These are phyloP conservation scores for Xylaria sp. DNA, from an alignment of 2,329 filamentous ascomycete genomes.

Conservation along the genomic window DNA sequence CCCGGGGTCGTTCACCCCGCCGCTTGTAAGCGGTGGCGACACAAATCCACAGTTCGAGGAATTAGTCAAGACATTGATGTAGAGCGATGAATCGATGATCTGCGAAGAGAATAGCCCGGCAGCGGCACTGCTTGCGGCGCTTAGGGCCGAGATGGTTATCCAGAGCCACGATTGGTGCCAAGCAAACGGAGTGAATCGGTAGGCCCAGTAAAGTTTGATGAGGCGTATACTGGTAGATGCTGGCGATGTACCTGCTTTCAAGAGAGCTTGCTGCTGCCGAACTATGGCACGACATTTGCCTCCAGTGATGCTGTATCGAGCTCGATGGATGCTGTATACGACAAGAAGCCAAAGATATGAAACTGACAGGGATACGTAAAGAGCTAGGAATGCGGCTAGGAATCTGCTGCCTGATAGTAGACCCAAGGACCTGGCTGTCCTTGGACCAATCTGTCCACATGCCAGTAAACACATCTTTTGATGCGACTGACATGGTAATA, in stretches of 20 bases:
- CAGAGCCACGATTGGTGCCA: constrained; percentile 19
- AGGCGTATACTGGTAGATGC: constrained; percentile 19
- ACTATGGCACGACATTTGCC: constrained; percentile 12
- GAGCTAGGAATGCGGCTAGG: constrained; percentile 10
- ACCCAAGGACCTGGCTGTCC: constrained; percentile 1
- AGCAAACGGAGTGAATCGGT: neutral
- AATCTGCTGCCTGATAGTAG: constrained; percentile 14
- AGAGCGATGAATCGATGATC: constrained; percentile 10
- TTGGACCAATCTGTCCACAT: constrained; percentile 19
- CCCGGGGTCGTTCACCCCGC: neutral
- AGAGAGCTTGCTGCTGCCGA: constrained; percentile 7
- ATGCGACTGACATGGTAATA: constrained; percentile 5
- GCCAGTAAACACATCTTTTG: neutral
- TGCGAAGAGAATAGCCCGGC: constrained; percentile 16
- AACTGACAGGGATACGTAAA: constrained; percentile 15
- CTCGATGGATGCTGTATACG: constrained; percentile 12
- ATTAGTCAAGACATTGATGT: constrained; percentile 5
- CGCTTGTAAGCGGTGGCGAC: neutral
- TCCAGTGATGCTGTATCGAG: neutral
- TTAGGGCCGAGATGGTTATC: neutral
- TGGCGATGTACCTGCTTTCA: neutral
- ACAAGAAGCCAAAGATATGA: constrained; percentile 19
- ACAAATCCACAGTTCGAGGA: constrained; percentile 11
- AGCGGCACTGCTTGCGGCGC: neutral
- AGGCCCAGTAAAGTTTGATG: constrained; percentile 18